Evolutionary conservation across 2,329 filamentous ascomycete species (phyloP).

Genomic region (Ceratocystis diversiconidia): DNA sequence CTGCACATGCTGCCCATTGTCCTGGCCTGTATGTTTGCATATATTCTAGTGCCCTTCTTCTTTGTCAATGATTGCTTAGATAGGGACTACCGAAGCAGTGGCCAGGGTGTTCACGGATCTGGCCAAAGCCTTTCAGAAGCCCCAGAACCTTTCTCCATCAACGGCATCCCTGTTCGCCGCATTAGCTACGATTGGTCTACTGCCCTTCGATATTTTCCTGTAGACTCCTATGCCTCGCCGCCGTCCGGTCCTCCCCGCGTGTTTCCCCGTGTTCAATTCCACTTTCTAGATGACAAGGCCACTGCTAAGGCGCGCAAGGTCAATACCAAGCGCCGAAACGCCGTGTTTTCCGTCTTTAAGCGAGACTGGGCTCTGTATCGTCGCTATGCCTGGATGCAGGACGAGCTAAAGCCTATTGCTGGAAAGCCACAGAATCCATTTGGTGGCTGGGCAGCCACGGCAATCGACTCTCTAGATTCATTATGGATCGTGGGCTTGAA

Average conservation of each 20-base stretch:
- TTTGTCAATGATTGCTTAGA: constrained; percentile 1
- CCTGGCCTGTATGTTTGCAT: constrained; percentile 8
- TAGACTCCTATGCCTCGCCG: constrained; percentile 24
- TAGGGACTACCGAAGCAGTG: not conserved
- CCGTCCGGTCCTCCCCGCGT: constrained; percentile 22
- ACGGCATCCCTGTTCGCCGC: constrained; percentile 21
- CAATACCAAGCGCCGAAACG: constrained; percentile 23
- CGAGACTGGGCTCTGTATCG: constrained; percentile 39
- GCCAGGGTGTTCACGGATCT: not conserved
- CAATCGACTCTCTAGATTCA: constrained; percentile 47
- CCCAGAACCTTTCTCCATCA: not conserved
- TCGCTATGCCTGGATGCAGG: constrained; percentile 36
- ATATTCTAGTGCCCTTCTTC: constrained; percentile 12
- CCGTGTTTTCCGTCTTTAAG: constrained; percentile 31
- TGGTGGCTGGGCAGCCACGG: constrained; percentile 42
- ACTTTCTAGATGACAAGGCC: constrained; percentile 26
- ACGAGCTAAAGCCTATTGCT: constrained; percentile 37
- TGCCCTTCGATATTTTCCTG: constrained; percentile 23
- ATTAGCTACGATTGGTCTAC: constrained; percentile 25
- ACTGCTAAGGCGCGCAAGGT: not conserved
- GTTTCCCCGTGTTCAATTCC: constrained; percentile 24
- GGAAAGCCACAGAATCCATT: constrained; percentile 35
- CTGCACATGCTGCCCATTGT: constrained; percentile 9
- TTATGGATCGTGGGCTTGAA: constrained; percentile 47
- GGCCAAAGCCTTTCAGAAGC: not conserved